Base-by-base conservation (phyloP, 2,329 filamentous ascomycete species). In the Exophiala sp. region DNA sequence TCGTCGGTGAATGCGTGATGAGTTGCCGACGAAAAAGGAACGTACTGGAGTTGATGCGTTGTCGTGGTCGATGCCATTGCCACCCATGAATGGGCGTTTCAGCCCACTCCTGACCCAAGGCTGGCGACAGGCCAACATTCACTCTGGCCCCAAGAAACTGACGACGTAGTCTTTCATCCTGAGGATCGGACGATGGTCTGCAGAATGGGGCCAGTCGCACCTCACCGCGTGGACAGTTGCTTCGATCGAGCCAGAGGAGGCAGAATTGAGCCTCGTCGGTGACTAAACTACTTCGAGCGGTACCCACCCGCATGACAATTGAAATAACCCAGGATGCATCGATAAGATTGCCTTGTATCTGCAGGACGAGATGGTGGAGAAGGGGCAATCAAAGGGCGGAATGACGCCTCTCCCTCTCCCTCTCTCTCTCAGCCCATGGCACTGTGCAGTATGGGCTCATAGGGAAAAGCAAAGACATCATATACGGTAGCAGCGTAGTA, bases 311-410 rank as follows among this genome's bases (percentile, higher is more conserved):
- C 14, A 21, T 8, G 35, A 16, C 35, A 21, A 38, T 16, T 4
- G 6, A 13, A 4, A 38, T 21, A 41, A 24, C 19, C 38, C 38
- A 24, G 38, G 16, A 14, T 23, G 10, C 4, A 41, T 23, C 6
- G 13, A 41, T 41, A 41, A 41, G 38, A 41, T 41, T 41, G 38
- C 38, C 19, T 24, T 9, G 10, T n/a, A 8, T n/a, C 38, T 41
- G 38, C 38, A 41, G 38, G 38, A 23, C n/a, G 38, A 14, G 16
- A 27, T 14, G 38, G 38, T 41, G 38, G 38, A 24, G 38, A 41
- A 23, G 3, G 38, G 5, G 29, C 6, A n/a, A 32, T 32, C 3
- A 3, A 3, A 22, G 35, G 8, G 35, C 14, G 19, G 13, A 19
- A 19, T n/a, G 9, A 19, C 10, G 16, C 10, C 35, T 4, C 6